A percentile compares a stretch with the other conserved stretches of the same genome.
Conservation (phyloP, 306 rosid genomes). For the Gynostemma pentaphyllum region DNA sequence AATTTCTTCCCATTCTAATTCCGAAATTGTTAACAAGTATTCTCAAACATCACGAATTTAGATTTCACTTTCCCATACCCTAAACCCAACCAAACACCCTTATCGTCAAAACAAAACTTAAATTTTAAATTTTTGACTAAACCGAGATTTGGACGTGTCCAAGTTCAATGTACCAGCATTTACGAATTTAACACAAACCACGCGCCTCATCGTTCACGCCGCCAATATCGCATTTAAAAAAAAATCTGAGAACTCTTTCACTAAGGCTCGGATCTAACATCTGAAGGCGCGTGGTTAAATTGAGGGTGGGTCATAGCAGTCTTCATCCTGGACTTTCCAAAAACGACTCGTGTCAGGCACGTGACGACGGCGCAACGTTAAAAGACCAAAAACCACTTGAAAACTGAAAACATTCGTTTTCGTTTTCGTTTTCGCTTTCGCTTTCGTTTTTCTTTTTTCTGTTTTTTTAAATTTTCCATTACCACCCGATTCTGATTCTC, state of each 20-base stretch:
- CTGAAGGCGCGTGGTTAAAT: background rate
- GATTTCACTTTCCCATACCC: no score
- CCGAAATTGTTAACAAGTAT: no score
- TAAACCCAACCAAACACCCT: no score
- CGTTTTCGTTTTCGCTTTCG: background rate
- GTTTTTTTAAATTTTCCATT: background rate
- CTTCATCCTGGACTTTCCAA: background rate
- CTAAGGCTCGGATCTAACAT: no score
- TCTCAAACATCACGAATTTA: no score
- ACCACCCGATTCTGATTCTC: conserved; percentile 19
- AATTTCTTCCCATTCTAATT: no score
- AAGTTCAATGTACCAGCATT: background rate
- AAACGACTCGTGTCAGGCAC: conserved; percentile 3
- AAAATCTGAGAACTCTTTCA: no score
- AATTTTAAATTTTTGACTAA: background rate
- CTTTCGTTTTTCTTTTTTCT: background rate
- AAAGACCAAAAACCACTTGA: background rate
- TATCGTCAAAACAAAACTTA: no score
- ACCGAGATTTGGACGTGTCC: background rate
- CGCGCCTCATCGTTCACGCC: background rate
- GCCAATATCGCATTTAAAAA: no score
- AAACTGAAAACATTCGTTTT: background rate
- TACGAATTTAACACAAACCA: background rate
- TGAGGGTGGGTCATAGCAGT: conserved; percentile 5
- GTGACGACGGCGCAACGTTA: background rate